Conservation (phyloP, 2,329 filamentous ascomycete genomes). For the Arthrobotrys pseudoclavata region DNA sequence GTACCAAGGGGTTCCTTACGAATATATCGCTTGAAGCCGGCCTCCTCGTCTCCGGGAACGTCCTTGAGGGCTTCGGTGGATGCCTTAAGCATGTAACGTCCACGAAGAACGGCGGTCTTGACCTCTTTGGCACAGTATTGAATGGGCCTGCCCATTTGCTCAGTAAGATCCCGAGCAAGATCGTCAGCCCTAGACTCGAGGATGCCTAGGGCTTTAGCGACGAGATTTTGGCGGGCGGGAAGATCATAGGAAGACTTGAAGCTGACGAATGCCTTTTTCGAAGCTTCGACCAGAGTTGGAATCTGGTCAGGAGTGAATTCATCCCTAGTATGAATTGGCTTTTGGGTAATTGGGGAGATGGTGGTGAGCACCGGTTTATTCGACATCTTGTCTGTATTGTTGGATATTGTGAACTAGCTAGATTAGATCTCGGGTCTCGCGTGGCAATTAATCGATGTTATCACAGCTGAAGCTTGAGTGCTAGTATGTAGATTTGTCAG, state of each 20-base stretch:
- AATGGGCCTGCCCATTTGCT: constrained; percentile 96
- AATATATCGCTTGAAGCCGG: constrained; percentile 91
- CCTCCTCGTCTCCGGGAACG: constrained; percentile 84
- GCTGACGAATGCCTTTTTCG: constrained; percentile 80
- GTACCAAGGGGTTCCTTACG: constrained; percentile 89
- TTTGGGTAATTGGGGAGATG: constrained; percentile 90
- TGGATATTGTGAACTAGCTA: not conserved
- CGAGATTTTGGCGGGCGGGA: constrained; percentile 80
- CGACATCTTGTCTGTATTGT: constrained; percentile 30
- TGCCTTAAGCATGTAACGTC: constrained; percentile 87
- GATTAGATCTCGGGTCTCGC: not conserved
- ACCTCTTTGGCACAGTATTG: constrained; percentile 87
- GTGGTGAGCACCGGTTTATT: constrained; percentile 73
- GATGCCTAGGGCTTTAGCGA: constrained; percentile 81
- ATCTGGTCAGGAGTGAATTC: constrained; percentile 80
- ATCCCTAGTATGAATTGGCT: constrained; percentile 82
- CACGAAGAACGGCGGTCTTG: constrained; percentile 84
- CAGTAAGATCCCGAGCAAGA: constrained; percentile 85
- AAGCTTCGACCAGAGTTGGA: constrained; percentile 77
- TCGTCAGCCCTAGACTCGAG: constrained; percentile 81
- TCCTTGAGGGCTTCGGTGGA: constrained; percentile 83
- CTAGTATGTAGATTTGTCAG: not conserved
- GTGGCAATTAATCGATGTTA: not conserved
- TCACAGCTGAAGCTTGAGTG: no score
- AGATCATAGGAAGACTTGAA: constrained; percentile 80